A percentile compares a stretch with the other conserved stretches of the same genome.
These are phyloP conservation scores for Ceratocystis alfenasii DNA, from an alignment of 2,329 filamentous ascomycete species.

Conservation along the genomic window DNA sequence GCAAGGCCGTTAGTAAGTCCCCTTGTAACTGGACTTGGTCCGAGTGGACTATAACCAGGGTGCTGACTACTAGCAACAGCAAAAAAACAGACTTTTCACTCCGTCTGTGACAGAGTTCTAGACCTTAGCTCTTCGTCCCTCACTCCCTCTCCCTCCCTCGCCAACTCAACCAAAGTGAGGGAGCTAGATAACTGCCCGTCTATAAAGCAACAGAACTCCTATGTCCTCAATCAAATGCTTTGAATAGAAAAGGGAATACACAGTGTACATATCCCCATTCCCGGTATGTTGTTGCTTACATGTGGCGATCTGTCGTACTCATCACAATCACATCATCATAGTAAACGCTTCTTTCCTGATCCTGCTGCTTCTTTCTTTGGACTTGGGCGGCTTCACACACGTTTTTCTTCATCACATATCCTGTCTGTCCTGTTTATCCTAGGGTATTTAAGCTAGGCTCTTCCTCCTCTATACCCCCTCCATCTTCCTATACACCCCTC, in stretches of 20 bases:
- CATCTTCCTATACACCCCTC: background rate
- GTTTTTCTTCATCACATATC: slow-evolving; percentile 22
- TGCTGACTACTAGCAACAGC: background rate
- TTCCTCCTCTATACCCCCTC: background rate
- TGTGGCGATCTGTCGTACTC: background rate
- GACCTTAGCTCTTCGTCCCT: slow-evolving; percentile 24
- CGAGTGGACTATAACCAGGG: background rate
- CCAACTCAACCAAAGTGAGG: background rate
- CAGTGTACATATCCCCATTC: no score
- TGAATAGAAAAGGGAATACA: no score
- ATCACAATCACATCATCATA: background rate
- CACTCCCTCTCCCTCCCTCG: background rate
- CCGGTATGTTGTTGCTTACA: background rate
- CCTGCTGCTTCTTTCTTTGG: background rate
- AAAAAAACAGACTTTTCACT: slow-evolving; percentile 21
- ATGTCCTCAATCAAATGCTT: background rate
- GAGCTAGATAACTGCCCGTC: no score
- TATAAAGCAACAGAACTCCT: background rate
- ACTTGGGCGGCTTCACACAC: slow-evolving; percentile 23
- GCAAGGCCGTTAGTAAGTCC: slow-evolving; percentile 7
- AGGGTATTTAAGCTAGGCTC: slow-evolving; percentile 6
- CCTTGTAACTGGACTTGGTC: background rate
- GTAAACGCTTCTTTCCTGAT: slow-evolving; percentile 8
- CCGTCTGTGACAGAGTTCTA: slow-evolving; percentile 24
- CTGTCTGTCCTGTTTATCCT: background rate